phyloP scores from a whole-genome alignment of 345 rosid genomes.

The Triadica sebifera region DNA sequence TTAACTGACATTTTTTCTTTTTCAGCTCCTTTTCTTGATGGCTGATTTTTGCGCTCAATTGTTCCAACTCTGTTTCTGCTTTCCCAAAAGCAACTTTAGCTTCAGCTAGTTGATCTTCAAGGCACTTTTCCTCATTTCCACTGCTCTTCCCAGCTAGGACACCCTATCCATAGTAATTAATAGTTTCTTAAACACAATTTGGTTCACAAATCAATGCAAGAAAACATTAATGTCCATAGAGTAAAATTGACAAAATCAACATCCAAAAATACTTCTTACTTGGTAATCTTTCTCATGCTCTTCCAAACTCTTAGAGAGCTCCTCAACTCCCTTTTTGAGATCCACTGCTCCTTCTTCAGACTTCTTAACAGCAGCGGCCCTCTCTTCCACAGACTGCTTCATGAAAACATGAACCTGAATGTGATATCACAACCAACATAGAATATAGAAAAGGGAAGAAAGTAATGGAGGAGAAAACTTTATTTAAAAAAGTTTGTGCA shows the following conservation, averaged over 20 bases:
- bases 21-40: conserved; percentile 82
- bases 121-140: conserved; percentile 94
- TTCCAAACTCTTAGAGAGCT: conserved; percentile 68
- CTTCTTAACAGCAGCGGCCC: conserved; percentile 61
- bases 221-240: background rate
- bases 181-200: conserved; percentile 18
- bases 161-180: conserved; percentile 49
- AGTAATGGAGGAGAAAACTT: background rate
- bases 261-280: conserved; percentile 37
- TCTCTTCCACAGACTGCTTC: conserved; percentile 69
- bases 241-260: conserved; percentile 6
- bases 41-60: conserved; percentile 73
- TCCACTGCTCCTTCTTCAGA: conserved; percentile 86
- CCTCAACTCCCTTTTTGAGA: conserved; percentile 60
- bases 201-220: conserved; percentile 6
- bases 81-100: conserved; percentile 88
- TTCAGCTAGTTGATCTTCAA: conserved; percentile 91
- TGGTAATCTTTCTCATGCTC: conserved; percentile 84
- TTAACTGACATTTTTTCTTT: conserved; percentile 64
- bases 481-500: background rate
- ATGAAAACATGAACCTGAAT: conserved; percentile 21
- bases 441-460: background rate
- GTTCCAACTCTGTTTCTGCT: conserved; percentile 83
- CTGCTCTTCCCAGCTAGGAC: conserved; percentile 92
- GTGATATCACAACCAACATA: conserved; percentile 3